Evolutionary conservation across 2,329 filamentous ascomycete species (phyloP).

Genomic region (Penicillium hesseltinei): DNA sequence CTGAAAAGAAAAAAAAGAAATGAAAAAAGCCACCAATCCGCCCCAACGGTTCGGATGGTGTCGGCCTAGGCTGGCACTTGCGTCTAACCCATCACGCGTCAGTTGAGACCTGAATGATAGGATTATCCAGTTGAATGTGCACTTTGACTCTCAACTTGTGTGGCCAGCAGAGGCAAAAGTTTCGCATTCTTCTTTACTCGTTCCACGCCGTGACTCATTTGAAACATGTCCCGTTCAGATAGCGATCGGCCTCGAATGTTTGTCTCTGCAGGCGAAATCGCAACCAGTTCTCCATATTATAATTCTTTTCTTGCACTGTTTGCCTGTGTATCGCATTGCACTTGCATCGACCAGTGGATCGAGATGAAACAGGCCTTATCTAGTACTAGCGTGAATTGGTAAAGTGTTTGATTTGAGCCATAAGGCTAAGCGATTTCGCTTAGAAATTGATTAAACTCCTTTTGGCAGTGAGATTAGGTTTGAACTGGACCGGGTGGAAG

Average conservation of each 20-base stretch:
- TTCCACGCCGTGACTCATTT: slow-evolving; percentile 4
- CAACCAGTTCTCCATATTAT: background rate
- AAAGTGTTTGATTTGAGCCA: slow-evolving; percentile 5
- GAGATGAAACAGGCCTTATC: background rate
- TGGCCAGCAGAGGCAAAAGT: background rate
- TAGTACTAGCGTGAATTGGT: background rate
- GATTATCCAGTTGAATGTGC: slow-evolving; percentile 8
- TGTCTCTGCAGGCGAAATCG: background rate
- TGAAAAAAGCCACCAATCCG: background rate
- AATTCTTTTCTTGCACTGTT: background rate
- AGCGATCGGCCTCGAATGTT: slow-evolving; percentile 9
- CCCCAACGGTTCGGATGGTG: slow-evolving; percentile 10
- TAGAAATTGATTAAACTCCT: slow-evolving; percentile 1
- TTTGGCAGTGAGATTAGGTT: background rate
- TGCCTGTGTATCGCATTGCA: slow-evolving; percentile 6
- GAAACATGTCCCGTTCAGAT: slow-evolving; percentile 4
- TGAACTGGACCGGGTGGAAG: slow-evolving; percentile 7
- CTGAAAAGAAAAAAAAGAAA: background rate
- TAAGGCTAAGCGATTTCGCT: background rate
- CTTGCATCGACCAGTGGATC: background rate
- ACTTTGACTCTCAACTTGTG: background rate
- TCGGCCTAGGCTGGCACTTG: slow-evolving; percentile 3
- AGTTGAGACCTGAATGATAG: slow-evolving; percentile 18
- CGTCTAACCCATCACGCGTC: slow-evolving; percentile 36
- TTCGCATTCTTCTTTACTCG: slow-evolving; percentile 5